Base-by-base conservation (phyloP, 2,329 filamentous ascomycete genomes). In the Aureobasidium musti region DNA sequence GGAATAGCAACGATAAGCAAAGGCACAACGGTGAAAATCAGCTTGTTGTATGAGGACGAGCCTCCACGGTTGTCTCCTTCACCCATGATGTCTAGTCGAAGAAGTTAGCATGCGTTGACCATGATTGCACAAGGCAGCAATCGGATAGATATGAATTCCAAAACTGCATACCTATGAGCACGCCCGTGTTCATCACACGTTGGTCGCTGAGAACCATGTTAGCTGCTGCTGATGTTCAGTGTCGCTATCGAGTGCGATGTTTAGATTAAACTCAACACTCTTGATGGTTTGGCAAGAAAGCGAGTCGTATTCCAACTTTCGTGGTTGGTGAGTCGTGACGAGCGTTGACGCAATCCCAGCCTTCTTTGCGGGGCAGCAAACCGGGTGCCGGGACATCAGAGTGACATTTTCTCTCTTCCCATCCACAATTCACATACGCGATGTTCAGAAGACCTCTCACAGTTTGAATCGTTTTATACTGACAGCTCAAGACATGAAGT, bases 21-120 rank as follows among this genome's bases (percentile, higher is more conserved):
- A 2, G 82, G 82, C 8, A 81, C 72, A 19, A 84, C 74, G n/a
- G 82, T 84, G 28, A 80, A 80, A 23, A 83, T 65, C 63, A 84
- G 74, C 33, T 66, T 66, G 37, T 52, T 33, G 54, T 60, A 59
- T 13, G 43, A 50, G 3, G 64, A 59, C 10, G 54, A 60, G 10
- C 64, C 64, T 33, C 64, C 54, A 35, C 54, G 54, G n/a, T 66
- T 52, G 8, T 66, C 64, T 23, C 64, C 54, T 35, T 66, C 54
- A 17, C 33, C 35, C 13, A 49, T 47, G 10, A 45, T 19, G 5
- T n/a, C 64, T 66, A 19, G 26, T 53, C 3, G 13, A 39, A 1
- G 1, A 59, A 50, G 21, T 63, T n/a, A 63, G 59, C 23, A 26
- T 26, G n/a, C 17, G 2, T n/a, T 26, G 19, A 19, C 39, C 35